Evolutionary conservation across 2,329 filamentous ascomycete genomes (phyloP).

Genomic region (Talaromyces sp.): DNA sequence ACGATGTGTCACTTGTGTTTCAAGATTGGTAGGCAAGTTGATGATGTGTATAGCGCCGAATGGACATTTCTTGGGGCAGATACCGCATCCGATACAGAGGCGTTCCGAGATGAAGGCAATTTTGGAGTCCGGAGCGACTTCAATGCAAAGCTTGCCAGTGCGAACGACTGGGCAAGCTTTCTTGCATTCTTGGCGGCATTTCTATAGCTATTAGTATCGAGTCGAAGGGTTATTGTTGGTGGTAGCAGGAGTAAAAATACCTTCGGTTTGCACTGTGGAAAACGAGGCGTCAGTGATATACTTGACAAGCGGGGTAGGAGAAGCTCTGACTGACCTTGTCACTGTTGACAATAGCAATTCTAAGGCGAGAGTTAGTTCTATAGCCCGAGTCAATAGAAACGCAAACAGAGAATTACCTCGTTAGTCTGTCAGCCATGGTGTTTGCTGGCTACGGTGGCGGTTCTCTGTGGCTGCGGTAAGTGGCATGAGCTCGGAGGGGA

Average conservation of each 20-base stretch:
- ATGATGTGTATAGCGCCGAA: constrained; percentile 99
- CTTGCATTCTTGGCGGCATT: constrained; percentile 99
- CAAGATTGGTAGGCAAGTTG: constrained; percentile 98
- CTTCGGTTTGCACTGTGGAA: constrained; percentile 76
- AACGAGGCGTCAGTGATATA: constrained; percentile 36
- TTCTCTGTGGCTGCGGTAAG: constrained; percentile 1
- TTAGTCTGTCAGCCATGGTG: constrained; percentile 88
- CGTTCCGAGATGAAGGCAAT: constrained; percentile 97
- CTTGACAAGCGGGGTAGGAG: constrained; percentile 22
- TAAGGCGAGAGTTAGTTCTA: constrained; percentile 34
- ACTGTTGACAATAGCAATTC: constrained; percentile 97
- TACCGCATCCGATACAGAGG: constrained; percentile 97
- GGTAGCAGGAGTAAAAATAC: constrained; percentile 39
- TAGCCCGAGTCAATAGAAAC: neutral
- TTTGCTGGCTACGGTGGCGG: constrained; percentile 13
- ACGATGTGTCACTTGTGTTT: constrained; percentile 95
- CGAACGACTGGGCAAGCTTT: constrained; percentile 97
- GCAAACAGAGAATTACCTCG: constrained; percentile 59
- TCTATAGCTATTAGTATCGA: constrained; percentile 50
- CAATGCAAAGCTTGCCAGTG: constrained; percentile 95
- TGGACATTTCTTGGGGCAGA: constrained; percentile 98
- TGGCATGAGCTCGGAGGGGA: neutral
- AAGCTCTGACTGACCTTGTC: constrained; percentile 69
- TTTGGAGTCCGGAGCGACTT: constrained; percentile 81
- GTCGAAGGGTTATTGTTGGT: neutral